Conservation (phyloP, 208 protist species). For the Angomonas desouzai region DNA sequence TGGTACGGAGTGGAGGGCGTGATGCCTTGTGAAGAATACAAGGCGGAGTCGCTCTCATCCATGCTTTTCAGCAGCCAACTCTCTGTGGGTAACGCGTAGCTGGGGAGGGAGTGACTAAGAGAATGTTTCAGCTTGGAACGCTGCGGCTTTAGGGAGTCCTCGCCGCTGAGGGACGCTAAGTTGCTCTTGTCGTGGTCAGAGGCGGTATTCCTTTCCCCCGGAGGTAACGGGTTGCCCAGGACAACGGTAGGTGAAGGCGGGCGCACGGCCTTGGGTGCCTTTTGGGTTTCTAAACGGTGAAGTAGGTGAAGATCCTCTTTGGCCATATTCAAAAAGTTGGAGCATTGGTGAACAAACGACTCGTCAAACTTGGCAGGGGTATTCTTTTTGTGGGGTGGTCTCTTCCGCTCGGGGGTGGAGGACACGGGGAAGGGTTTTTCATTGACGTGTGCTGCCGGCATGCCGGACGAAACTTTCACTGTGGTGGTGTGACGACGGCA, state of each 20-base stretch:
- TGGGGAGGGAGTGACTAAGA: slow-evolving; percentile 19
- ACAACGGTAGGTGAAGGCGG: slow-evolving; percentile 1
- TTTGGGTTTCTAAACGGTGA: neutral
- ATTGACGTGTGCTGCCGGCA: neutral
- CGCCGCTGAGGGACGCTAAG: neutral
- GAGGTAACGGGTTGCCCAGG: neutral
- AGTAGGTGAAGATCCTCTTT: neutral
- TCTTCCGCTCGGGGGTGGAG: neutral
- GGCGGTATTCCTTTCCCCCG: neutral
- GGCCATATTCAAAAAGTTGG: neutral
- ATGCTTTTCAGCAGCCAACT: slow-evolving; percentile 67
- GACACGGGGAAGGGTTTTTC: neutral
- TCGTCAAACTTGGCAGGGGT: neutral
- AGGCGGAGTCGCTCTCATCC: slow-evolving; percentile 28
- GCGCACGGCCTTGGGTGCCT: neutral
- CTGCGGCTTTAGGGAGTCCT: slow-evolving; percentile 5
- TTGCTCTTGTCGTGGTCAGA: neutral
- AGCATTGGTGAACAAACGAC: neutral
- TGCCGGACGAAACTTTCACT: neutral
- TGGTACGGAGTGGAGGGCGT: slow-evolving; percentile 2
- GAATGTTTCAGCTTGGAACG: neutral
- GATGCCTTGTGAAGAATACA: slow-evolving; percentile 10
- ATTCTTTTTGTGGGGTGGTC: neutral
- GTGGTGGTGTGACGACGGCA: neutral
- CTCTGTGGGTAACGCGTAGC: slow-evolving; percentile 68